These are phyloP conservation scores for Vigna angularis DNA, from an alignment of 306 rosid genomes.

Conservation along the genomic window DNA sequence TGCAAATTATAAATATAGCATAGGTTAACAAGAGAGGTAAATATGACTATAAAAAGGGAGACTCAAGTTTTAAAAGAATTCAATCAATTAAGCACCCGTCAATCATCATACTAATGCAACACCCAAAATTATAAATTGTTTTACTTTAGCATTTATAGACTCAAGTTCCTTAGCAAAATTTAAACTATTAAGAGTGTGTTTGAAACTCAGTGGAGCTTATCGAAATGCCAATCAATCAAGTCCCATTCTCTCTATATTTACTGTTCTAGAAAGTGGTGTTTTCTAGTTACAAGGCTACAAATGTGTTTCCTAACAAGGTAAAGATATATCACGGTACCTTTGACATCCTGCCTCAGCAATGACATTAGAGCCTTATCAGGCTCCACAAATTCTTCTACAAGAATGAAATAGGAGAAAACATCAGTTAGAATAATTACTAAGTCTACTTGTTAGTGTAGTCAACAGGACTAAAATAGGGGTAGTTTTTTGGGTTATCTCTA, in stretches of 20 bases:
- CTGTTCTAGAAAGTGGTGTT: not conserved
- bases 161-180: slow-evolving; percentile 11
- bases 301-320: not conserved
- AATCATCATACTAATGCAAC: slow-evolving; percentile 31
- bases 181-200: not conserved
- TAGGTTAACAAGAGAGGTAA: too few species aligned
- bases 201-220: not conserved
- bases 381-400: slow-evolving; percentile 95
- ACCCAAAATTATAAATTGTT: slow-evolving; percentile 19
- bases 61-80: too few species aligned
- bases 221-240: not conserved
- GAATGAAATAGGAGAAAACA: slow-evolving; percentile 20
- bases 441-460: too few species aligned
- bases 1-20: too few species aligned
- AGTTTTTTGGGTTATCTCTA: too few species aligned
- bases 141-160: slow-evolving; percentile 17
- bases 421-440: too few species aligned
- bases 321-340: slow-evolving; percentile 59
- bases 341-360: slow-evolving; percentile 91
- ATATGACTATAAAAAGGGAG: too few species aligned
- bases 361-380: slow-evolving; percentile 99
- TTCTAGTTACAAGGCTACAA: not conserved
- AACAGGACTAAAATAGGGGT: too few species aligned
- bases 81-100: not conserved
- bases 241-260: not conserved